Conservation (phyloP, 2,329 filamentous ascomycete species). For the Pseudogymnoascus sp. region DNA sequence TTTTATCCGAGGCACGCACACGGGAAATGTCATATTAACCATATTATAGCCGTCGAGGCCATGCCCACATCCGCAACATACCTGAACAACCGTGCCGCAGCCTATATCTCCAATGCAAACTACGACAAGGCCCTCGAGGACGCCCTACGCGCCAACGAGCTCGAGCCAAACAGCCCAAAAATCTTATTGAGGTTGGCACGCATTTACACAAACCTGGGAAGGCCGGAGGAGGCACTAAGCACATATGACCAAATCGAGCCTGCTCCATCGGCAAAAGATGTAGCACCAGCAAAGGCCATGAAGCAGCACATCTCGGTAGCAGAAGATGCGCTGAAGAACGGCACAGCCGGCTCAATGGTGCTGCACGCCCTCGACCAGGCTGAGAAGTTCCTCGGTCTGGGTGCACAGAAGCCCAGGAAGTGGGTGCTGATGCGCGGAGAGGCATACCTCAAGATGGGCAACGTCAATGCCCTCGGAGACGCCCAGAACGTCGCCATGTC, state of each 20-base stretch:
- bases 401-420: slow-evolving; percentile 77
- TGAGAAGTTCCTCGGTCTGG: slow-evolving; percentile 66
- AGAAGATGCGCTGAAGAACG: slow-evolving; percentile 65
- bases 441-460: slow-evolving; percentile 87
- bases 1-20: slow-evolving; percentile 13
- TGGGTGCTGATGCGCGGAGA: slow-evolving; percentile 92
- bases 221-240: slow-evolving; percentile 77
- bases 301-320: slow-evolving; percentile 72
- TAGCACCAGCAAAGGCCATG: slow-evolving; percentile 77
- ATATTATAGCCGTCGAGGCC: slow-evolving; percentile 69
- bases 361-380: slow-evolving; percentile 88
- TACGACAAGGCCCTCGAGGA: slow-evolving; percentile 79
- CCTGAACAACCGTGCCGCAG: slow-evolving; percentile 88
- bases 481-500: slow-evolving; percentile 89
- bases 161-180: slow-evolving; percentile 82
- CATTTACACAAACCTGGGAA: slow-evolving; percentile 80
- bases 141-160: slow-evolving; percentile 70
- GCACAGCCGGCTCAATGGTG: slow-evolving; percentile 82
- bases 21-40: slow-evolving; percentile 7
- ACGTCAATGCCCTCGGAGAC: slow-evolving; percentile 79
- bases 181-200: slow-evolving; percentile 81
- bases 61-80: slow-evolving; percentile 83
- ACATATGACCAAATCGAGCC: slow-evolving; percentile 77
- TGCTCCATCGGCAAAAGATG: slow-evolving; percentile 76
- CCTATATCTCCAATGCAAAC: slow-evolving; percentile 80